Evolutionary conservation across 768 basidiomycete species (phyloP).

Genomic region (Xerocomellus dryophilus): DNA sequence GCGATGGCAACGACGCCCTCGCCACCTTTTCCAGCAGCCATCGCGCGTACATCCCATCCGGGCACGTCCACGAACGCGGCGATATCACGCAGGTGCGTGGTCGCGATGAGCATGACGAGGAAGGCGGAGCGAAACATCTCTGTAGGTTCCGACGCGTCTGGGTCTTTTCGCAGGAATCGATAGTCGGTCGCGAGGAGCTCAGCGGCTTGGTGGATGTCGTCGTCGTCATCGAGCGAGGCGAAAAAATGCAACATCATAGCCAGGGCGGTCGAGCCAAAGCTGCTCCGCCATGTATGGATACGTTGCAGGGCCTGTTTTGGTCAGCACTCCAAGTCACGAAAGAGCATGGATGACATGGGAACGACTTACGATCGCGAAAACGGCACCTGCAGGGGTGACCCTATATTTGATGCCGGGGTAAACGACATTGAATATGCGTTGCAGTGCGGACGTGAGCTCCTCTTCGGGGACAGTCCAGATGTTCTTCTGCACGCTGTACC

Average conservation of each 20-base stretch:
- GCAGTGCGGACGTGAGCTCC: background rate
- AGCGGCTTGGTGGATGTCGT: background rate
- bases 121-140: slow-evolving; percentile 1
- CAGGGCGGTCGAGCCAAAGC: background rate
- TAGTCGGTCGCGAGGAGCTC: background rate
- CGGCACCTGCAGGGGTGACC: background rate
- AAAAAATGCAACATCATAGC: slow-evolving; percentile 5
- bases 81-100: background rate
- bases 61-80: background rate
- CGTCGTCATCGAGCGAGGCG: background rate
- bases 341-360: background rate
- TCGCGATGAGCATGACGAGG: background rate
- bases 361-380: background rate
- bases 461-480: background rate
- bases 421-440: slow-evolving; percentile 1
- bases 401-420: background rate
- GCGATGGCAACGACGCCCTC: slow-evolving; percentile 4
- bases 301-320: background rate
- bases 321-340: background rate
- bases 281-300: background rate
- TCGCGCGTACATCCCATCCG: background rate
- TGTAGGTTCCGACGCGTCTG: background rate
- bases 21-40: background rate
- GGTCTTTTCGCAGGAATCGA: slow-evolving; percentile 2
- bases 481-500: slow-evolving; percentile 1